Base-by-base conservation (phyloP, 2,329 filamentous ascomycete genomes). In the Rasamsonia emersonii region DNA sequence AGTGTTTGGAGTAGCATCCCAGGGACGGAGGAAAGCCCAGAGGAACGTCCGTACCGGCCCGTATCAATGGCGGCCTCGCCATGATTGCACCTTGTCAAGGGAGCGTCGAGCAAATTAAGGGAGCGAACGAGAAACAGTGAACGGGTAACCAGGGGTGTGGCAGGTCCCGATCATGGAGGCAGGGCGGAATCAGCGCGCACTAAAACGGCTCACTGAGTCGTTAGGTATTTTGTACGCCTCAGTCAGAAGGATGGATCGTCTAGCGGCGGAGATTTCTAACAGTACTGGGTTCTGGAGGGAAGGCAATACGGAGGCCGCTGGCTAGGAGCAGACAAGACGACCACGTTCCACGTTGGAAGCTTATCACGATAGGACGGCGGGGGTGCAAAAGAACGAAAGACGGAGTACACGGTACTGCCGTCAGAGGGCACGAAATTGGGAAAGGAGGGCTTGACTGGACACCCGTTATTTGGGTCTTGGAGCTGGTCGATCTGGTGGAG, bases 31-130 rank as follows among this genome's bases (percentile, higher is more conserved):
- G 27, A 24, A 4, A 16, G 14, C 9, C 16, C 14, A 28, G 5
- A 32, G 26, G n/a, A 21, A 36, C 27, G 14, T 20, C 44, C 57
- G 37, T 58, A 67, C 63, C 63, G 37, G 63, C 63, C 48, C 63
- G 55, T 34, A 66, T 54, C 34, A 66, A 61, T 39, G 61, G 59
- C 31, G 63, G 63, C 43, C 59, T 55, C 35, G 59, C 52, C 60
- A 64, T 63, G 9, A 38, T 51, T 33, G 36, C 30, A 19, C 24
- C 21, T 10, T 9, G 8, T 25, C 11, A 32, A 18, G 14, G 20
- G 9, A 26, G 20, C 8, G 14, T 25, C 15, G 19, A 24, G 15
- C 5, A 9, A 28, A 18, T 9, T 16, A 16, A 20, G 10, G 5
- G 11, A 16, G 18, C 20, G 11, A 23, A 23, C 21, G 17, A 30